Conservation (phyloP, 768 basidiomycete genomes). For the Mycena rebaudengoi region DNA sequence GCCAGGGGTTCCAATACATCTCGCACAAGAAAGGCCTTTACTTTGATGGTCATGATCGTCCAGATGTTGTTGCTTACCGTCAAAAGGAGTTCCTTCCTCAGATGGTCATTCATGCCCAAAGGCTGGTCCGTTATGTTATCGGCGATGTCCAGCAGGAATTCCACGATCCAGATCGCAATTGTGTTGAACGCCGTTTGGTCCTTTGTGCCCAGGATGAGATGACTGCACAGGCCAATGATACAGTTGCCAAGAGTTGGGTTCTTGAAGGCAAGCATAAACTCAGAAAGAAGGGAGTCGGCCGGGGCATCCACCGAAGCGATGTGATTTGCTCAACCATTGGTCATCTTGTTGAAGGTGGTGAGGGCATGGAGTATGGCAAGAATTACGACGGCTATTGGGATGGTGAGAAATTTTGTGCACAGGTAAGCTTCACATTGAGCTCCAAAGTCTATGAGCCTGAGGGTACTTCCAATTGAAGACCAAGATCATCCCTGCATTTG, state of each 20-base stretch:
- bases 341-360: conserved; percentile 26
- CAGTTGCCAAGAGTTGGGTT: conserved; percentile 34
- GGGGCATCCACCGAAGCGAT: conserved; percentile 36
- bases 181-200: conserved; percentile 36
- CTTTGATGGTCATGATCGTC: conserved; percentile 29
- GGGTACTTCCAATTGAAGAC: background rate
- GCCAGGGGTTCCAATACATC: conserved; percentile 2
- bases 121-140: conserved; percentile 10
- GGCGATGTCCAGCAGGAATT: conserved; percentile 6
- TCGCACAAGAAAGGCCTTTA: conserved; percentile 18
- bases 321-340: conserved; percentile 34
- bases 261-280: conserved; percentile 30
- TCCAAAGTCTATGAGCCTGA: background rate
- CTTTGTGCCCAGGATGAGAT: conserved; percentile 48
- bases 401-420: conserved; percentile 29
- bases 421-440: background rate
- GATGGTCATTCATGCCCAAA: background rate
- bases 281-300: conserved; percentile 34
- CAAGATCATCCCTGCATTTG: conserved; percentile 24
- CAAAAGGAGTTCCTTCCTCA: conserved; percentile 11
- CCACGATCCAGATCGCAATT: conserved; percentile 1
- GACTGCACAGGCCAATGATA: conserved; percentile 50
- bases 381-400: conserved; percentile 40
- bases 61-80: conserved; percentile 23
- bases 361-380: conserved; percentile 38